phyloP scores from a whole-genome alignment of 2,329 filamentous ascomycete genomes.

The Fusarium siculi region DNA sequence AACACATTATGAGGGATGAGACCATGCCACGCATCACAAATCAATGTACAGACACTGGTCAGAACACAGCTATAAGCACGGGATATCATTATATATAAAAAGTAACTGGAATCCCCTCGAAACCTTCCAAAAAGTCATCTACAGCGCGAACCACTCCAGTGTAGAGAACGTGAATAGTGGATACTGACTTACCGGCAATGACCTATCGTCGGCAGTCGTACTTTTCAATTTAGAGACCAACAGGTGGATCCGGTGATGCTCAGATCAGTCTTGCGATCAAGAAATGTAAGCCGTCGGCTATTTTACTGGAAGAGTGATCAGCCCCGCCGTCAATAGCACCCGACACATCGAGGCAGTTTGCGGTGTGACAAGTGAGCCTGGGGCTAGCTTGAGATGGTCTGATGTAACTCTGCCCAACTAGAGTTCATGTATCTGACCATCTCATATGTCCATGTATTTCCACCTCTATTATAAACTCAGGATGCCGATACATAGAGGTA shows the following conservation, averaged over 20 bases:
- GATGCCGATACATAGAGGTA: not conserved
- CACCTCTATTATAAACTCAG: not conserved
- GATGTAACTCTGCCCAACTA: slow-evolving; percentile 34
- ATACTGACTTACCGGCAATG: not conserved
- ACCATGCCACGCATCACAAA: not conserved
- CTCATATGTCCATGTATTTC: not conserved
- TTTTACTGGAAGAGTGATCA: not conserved
- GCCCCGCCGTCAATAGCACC: slow-evolving; percentile 2
- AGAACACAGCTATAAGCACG: not conserved
- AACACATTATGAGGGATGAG: not conserved
- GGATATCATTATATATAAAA: not conserved
- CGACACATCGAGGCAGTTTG: slow-evolving; percentile 26
- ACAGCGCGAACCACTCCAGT: not conserved
- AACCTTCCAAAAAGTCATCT: not conserved
- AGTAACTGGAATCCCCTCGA: not conserved
- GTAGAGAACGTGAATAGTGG: not conserved
- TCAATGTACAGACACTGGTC: too few relatives aligned
- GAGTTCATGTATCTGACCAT: not conserved
- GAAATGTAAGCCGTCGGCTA: slow-evolving; percentile 9
- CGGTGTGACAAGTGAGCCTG: slow-evolving; percentile 36
- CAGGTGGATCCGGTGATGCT: not conserved
- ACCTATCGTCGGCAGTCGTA: not conserved
- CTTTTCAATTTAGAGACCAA: not conserved
- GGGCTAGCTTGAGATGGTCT: slow-evolving; percentile 39
- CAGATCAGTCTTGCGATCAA: slow-evolving; percentile 10